Percentiles rank a stretch among this genome's conserved stretches.
Conservation (phyloP, 2,329 filamentous ascomycete genomes). For the Aspergillus intermedius region DNA sequence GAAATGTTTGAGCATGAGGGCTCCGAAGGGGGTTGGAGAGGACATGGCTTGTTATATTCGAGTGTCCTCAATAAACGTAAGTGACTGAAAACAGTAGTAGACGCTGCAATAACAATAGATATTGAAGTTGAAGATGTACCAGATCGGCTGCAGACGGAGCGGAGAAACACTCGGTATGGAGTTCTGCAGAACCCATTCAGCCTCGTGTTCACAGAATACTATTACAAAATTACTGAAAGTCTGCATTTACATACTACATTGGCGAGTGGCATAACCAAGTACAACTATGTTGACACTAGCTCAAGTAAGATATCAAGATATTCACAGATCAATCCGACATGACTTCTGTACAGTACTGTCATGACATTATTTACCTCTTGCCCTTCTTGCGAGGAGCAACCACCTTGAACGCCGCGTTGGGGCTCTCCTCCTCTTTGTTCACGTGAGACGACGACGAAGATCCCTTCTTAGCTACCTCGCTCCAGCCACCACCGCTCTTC, state of each 20-base stretch:
- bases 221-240: no score
- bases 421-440: conserved; percentile 43
- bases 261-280: no score
- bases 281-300: no score
- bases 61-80: not conserved
- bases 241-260: no score
- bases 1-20: conserved; percentile 57
- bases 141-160: no score
- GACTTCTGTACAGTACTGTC: not conserved
- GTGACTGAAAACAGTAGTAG: not conserved
- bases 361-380: conserved; percentile 51
- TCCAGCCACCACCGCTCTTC: conserved; percentile 69
- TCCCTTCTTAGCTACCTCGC: conserved; percentile 93
- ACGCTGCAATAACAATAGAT: no score
- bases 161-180: no score
- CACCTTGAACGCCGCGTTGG: conserved; percentile 70
- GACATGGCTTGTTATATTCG: not conserved
- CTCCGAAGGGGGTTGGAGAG: conserved; percentile 42
- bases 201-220: no score
- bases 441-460: conserved; percentile 30
- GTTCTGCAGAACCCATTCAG: no score
- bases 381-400: conserved; percentile 89
- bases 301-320: not conserved
- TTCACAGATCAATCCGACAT: not conserved
- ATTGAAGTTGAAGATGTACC: no score